phyloP scores from a whole-genome alignment of 2,329 filamentous ascomycete genomes.

The Pseudogymnoascus sp. region DNA sequence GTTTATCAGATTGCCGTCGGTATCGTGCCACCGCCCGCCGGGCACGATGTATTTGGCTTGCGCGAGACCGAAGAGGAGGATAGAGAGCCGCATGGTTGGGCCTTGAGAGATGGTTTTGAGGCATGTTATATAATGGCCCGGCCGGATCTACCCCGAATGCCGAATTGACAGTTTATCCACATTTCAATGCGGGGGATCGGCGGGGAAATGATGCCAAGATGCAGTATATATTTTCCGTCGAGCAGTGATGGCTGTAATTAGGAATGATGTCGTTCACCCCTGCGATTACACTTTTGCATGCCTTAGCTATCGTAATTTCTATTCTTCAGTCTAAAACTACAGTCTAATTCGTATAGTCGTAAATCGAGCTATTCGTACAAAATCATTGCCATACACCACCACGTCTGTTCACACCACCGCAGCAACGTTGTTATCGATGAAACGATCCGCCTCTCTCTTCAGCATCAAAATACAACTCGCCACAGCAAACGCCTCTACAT shows the following conservation, averaged over 20 bases:
- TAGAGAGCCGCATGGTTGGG: neutral
- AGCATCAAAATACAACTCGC: slow-evolving; percentile 14
- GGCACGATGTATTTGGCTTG: slow-evolving; percentile 52
- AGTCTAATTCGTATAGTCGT: no score
- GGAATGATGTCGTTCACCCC: neutral
- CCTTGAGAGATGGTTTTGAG: neutral
- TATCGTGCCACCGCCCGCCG: slow-evolving; percentile 54
- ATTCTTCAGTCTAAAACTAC: no score
- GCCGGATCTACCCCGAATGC: neutral
- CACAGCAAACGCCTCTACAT: slow-evolving; percentile 15
- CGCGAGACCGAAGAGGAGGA: slow-evolving; percentile 1
- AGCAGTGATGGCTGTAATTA: neutral
- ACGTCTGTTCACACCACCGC: slow-evolving; percentile 6
- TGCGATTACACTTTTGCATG: no score
- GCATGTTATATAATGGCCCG: neutral
- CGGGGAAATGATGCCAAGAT: neutral
- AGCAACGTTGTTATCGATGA: slow-evolving; percentile 12
- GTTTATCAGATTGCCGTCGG: slow-evolving; percentile 51
- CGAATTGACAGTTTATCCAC: neutral
- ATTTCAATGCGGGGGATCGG: neutral
- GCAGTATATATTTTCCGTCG: neutral
- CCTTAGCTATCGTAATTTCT: no score
- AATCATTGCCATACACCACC: no score
- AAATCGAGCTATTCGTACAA: no score
- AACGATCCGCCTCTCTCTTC: slow-evolving; percentile 14